phyloP scores from a whole-genome alignment of 139 green algal genomes.

The Chlorella vulgaris region DNA sequence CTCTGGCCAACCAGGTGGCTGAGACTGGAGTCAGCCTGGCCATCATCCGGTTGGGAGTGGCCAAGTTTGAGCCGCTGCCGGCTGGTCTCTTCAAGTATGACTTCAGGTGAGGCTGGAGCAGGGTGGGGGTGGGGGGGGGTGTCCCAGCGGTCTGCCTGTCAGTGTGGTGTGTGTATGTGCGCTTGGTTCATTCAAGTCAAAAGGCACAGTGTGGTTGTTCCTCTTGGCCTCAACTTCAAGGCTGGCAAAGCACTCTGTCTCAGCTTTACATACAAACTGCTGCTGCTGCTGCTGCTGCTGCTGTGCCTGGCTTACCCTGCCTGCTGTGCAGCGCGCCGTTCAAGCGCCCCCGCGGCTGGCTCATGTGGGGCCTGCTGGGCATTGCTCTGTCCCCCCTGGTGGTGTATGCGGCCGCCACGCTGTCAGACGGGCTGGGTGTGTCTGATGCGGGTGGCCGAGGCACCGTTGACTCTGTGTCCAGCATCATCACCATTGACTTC shows the following conservation, averaged over 20 bases:
- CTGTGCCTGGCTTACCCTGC: too few species aligned
- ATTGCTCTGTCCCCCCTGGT: constrained; percentile 64
- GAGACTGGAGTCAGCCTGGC: constrained; percentile 65
- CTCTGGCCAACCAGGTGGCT: constrained; percentile 54
- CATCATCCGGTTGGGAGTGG: constrained; percentile 47
- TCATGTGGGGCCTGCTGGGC: constrained; percentile 76
- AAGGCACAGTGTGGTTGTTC: too few species aligned
- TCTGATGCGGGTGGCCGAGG: constrained; percentile 52
- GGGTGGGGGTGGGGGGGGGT: neutral
- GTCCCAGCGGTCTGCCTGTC: neutral
- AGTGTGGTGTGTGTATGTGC: too few species aligned
- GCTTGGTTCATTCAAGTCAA: too few species aligned
- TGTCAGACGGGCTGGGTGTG: constrained; percentile 28
- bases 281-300: neutral
- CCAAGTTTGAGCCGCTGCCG: constrained; percentile 34
- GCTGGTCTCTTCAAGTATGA: constrained; percentile 58
- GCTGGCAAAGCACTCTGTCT: too few species aligned
- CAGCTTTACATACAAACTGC: neutral
- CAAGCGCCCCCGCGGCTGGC: constrained; percentile 67
- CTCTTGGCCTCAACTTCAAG: too few species aligned
- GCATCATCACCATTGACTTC: constrained; percentile 71
- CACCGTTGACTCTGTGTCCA: constrained; percentile 78
- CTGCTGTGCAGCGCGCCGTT: constrained; percentile 56
- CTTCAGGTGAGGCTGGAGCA: constrained; percentile 17
- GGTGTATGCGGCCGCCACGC: constrained; percentile 52